A percentile compares a stretch with the other conserved stretches of the same genome.
Evolutionary conservation across 352 stramenopile genomes (phyloP).

Genomic region (Aphanomyces euteiches): DNA sequence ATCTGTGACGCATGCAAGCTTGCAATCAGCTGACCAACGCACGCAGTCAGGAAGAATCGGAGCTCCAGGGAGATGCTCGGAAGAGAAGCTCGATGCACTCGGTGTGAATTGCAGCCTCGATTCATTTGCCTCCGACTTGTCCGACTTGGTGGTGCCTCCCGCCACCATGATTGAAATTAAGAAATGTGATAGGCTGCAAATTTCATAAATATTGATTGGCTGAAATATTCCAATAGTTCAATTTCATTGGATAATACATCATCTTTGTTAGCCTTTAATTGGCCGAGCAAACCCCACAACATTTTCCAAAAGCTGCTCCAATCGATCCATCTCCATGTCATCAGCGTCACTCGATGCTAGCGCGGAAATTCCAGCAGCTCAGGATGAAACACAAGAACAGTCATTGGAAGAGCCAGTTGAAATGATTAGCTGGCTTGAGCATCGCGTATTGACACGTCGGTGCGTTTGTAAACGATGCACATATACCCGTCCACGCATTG

Average conservation of each 20-base stretch:
- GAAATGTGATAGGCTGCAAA: background rate
- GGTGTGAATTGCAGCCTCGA: conserved; percentile 13
- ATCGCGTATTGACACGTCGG: background rate
- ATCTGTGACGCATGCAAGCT: conserved; percentile 67
- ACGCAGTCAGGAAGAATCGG: conserved; percentile 63
- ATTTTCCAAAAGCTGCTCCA: background rate
- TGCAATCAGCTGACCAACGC: conserved; percentile 66
- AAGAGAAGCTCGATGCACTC: conserved; percentile 2
- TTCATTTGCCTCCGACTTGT: background rate
- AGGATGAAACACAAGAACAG: background rate
- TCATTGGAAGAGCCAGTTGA: background rate
- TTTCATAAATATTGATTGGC: too few species aligned
- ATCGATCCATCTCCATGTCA: background rate
- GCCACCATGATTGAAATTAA: background rate
- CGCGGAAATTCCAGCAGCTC: background rate
- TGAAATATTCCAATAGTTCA: too few species aligned
- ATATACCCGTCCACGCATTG: background rate
- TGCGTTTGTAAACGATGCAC: conserved; percentile 23
- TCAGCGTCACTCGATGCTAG: background rate
- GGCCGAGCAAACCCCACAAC: too few species aligned
- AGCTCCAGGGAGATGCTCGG: conserved; percentile 68
- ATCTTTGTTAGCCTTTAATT: too few species aligned
- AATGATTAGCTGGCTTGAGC: conserved; percentile 5
- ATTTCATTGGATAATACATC: too few species aligned
- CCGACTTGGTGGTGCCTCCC: background rate